phyloP scores from a whole-genome alignment of 176 grass and related monocot species.

The Juncus inflexus region DNA sequence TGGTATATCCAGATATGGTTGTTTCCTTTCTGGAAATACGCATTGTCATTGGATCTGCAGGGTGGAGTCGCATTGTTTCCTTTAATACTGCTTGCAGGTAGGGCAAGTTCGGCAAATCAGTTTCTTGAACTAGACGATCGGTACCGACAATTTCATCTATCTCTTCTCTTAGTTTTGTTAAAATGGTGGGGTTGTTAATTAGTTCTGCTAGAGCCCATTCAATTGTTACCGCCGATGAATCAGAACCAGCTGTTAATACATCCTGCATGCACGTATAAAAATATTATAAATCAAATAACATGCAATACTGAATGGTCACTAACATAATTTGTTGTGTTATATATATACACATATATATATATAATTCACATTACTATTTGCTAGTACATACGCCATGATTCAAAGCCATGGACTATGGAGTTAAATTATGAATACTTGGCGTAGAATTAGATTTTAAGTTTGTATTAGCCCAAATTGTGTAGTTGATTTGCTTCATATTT shows the following conservation, averaged over 20 bases:
- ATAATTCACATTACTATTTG: too few relatives aligned
- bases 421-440: too few relatives aligned
- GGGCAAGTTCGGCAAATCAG: slow-evolving; percentile 40
- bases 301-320: too few relatives aligned
- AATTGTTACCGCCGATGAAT: slow-evolving; percentile 50
- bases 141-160: slow-evolving; percentile 46
- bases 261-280: slow-evolving; percentile 23
- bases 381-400: too few relatives aligned
- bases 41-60: slow-evolving; percentile 39
- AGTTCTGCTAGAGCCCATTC: slow-evolving; percentile 70
- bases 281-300: too few relatives aligned
- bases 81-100: slow-evolving; percentile 66
- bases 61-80: slow-evolving; percentile 65
- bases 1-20: slow-evolving; percentile 41
- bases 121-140: slow-evolving; percentile 38
- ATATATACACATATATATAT: too few relatives aligned
- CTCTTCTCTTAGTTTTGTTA: slow-evolving; percentile 34
- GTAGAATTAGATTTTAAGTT: too few relatives aligned
- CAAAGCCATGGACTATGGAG: too few relatives aligned
- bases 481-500: too few relatives aligned
- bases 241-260: slow-evolving; percentile 61
- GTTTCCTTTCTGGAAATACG: slow-evolving; percentile 28
- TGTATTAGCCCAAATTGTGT: too few relatives aligned
- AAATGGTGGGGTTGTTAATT: slow-evolving; percentile 48
- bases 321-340: too few relatives aligned